Percentiles rank a stretch among this genome's conserved stretches.
Evolutionary conservation across 306 rosid species (phyloP).

Genomic region (Alnus glutinosa): DNA sequence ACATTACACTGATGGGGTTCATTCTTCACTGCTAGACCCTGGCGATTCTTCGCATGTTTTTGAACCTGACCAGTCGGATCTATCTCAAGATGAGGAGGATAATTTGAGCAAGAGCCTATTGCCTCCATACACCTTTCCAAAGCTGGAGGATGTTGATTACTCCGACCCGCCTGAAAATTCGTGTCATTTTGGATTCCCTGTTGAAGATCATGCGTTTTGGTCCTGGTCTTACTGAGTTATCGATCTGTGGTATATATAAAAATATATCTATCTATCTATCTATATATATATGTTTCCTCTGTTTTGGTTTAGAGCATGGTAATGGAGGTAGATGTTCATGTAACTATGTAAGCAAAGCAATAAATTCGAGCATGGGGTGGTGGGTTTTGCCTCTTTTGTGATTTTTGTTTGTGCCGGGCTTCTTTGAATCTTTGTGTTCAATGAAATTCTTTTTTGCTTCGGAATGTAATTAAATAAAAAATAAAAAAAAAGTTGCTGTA

Average conservation of each 20-base stretch:
- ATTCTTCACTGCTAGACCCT: conserved; percentile 50
- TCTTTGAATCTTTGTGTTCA: neutral
- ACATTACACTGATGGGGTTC: conserved; percentile 58
- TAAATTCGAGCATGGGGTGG: conserved; percentile 20
- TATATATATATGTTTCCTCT: conserved; percentile 6
- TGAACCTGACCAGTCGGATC: conserved; percentile 69
- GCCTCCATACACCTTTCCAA: conserved; percentile 59
- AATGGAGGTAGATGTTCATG: neutral
- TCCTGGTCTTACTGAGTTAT: conserved; percentile 57
- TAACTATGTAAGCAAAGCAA: conserved; percentile 18
- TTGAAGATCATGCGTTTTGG: conserved; percentile 79
- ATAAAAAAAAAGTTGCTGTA: too few relatives aligned
- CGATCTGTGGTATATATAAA: neutral
- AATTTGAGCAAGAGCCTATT: conserved; percentile 47
- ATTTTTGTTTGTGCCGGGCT: conserved; percentile 16
- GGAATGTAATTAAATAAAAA: conserved; percentile 27
- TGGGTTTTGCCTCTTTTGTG: conserved; percentile 16
- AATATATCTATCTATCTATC: too few relatives aligned
- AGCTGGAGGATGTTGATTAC: conserved; percentile 62
- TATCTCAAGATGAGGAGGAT: conserved; percentile 81
- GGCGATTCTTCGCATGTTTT: conserved; percentile 61
- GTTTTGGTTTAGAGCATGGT: conserved; percentile 25
- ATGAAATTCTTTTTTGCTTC: conserved; percentile 10
- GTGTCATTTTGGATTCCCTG: conserved; percentile 61
- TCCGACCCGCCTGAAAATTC: conserved; percentile 55